A percentile compares a stretch with the other conserved stretches of the same genome.
Conservation (phyloP, 169 alveolate genomes). For the Miamiensis avidus region DNA sequence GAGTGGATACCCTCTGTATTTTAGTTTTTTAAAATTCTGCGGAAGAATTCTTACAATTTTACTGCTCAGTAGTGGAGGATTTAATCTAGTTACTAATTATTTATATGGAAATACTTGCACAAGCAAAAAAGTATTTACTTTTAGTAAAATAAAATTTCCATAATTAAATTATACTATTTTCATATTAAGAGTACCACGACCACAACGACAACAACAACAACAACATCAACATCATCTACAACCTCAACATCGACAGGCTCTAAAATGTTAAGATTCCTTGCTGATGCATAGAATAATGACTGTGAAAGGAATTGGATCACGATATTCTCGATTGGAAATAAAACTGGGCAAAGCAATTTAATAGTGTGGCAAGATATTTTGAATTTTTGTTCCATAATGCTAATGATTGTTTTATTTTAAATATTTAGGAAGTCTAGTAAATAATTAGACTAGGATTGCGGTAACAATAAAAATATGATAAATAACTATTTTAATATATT, state of each 20-base stretch:
- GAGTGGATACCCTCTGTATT: conserved; percentile 18
- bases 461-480: neutral
- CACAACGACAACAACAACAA: neutral
- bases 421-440: conserved; percentile 3
- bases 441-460: conserved; percentile 18
- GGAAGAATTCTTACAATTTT: neutral
- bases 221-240: neutral
- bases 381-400: neutral
- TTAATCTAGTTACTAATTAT: conserved; percentile 11
- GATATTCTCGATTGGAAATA: neutral
- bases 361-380: neutral
- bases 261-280: neutral
- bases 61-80: conserved; percentile 8
- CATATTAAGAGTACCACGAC: neutral
- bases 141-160: neutral
- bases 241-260: neutral
- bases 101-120: neutral
- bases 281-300: neutral
- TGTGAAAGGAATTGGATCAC: neutral
- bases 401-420: neutral
- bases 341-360: no score
- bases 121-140: neutral
- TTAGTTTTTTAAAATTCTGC: conserved; percentile 4
- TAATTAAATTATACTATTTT: neutral
- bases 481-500: no score